These are phyloP conservation scores for Allodekkera sacchari DNA, from an alignment of 805 yeast genomes.

Conservation along the genomic window DNA sequence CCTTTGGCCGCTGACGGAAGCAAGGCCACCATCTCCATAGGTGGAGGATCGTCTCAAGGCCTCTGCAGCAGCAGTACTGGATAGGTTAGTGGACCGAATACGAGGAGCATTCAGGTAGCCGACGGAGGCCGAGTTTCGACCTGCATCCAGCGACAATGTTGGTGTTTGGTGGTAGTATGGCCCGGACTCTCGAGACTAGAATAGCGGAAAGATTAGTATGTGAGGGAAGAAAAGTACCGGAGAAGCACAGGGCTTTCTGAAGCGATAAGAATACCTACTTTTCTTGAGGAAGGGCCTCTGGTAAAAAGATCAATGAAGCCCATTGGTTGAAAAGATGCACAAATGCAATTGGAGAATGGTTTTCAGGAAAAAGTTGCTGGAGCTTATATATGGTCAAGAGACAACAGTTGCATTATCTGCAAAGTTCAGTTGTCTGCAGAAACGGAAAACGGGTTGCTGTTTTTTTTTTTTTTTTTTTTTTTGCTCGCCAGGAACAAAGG, in stretches of 20 bases:
- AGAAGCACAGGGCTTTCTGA: not conserved
- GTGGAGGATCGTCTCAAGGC: slow-evolving; percentile 19
- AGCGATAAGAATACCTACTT: slow-evolving; percentile 2
- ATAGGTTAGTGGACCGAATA: slow-evolving; percentile 3
- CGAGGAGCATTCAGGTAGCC: not conserved
- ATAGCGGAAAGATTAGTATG: not conserved
- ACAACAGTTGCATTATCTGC: no score
- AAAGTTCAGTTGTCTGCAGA: no score
- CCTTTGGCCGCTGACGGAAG: slow-evolving; percentile 9
- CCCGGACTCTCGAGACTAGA: not conserved
- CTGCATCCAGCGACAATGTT: no score
- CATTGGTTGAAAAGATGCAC: slow-evolving; percentile 1
- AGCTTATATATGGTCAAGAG: no score
- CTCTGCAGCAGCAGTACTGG: slow-evolving; percentile 26
- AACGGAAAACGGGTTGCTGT: no score
- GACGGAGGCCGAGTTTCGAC: not conserved
- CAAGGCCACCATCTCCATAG: slow-evolving; percentile 6
- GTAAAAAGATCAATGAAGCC: slow-evolving; percentile 4
- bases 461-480: no score
- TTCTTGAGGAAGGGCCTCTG: slow-evolving; percentile 3
- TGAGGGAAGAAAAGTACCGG: not conserved
- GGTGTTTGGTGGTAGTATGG: not conserved
- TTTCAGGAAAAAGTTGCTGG: no score
- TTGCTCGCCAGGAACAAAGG: no score
- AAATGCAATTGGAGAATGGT: no score